A percentile compares a stretch with the other conserved stretches of the same genome.
Conservation (phyloP, 2,329 filamentous ascomycete species). For the Pyrenochaeta sp. region DNA sequence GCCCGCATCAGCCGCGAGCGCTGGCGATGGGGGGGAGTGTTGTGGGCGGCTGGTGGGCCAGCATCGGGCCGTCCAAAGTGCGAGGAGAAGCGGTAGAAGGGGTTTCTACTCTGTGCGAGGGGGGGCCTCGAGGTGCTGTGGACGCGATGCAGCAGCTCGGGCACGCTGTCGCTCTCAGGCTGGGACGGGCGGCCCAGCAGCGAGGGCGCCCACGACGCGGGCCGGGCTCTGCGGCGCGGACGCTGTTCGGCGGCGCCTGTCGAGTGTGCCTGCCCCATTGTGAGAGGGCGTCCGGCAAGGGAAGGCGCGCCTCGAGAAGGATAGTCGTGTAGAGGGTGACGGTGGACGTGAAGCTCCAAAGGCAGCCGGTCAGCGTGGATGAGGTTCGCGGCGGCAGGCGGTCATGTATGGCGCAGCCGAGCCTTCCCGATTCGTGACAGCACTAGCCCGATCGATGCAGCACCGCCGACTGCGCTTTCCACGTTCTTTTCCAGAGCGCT, state of each 20-base stretch:
- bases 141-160: conserved; percentile 28
- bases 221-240: conserved; percentile 39
- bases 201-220: conserved; percentile 45
- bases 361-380: conserved; percentile 14
- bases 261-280: conserved; percentile 52
- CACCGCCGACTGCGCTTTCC: conserved; percentile 3
- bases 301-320: conserved; percentile 26
- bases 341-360: conserved; percentile 7
- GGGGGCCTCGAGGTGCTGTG: conserved; percentile 30
- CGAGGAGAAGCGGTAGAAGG: conserved; percentile 42
- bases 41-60: conserved; percentile 34
- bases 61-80: conserved; percentile 40
- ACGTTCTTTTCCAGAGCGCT: conserved; percentile 3
- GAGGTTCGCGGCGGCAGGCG: conserved; percentile 17
- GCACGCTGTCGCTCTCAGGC: conserved; percentile 26
- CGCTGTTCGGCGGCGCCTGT: conserved; percentile 34
- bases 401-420: conserved; percentile 20
- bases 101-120: conserved; percentile 34
- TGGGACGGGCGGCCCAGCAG: conserved; percentile 26
- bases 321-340: conserved; percentile 2
- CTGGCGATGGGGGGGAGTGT: conserved; percentile 28
- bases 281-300: conserved; percentile 35
- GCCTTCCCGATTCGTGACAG: conserved; percentile 7
- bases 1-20: conserved; percentile 45
- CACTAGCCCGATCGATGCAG: conserved; percentile 9